Base-by-base conservation (phyloP, 352 stramenopile species). In the Phytopythium vexans region DNA sequence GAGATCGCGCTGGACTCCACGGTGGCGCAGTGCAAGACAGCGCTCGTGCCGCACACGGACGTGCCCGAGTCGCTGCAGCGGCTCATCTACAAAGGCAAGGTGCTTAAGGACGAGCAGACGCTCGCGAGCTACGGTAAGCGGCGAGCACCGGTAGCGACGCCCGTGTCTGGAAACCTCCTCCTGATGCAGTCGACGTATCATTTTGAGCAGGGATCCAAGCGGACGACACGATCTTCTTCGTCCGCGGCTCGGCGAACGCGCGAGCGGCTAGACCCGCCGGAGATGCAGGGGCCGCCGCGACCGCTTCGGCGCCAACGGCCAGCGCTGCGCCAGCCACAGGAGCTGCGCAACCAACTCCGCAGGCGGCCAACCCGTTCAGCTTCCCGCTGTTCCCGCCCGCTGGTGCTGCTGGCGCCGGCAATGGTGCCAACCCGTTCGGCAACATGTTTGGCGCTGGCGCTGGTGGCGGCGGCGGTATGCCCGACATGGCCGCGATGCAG, bases 41-140 rank as follows among this genome's bases (percentile, higher is more conserved):
- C 68, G 49, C 87, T 96, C 33, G 79, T 82, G 52, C 60, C 58
- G 6, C 57, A 64, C 48, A 92, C 86, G 31, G 75, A 88, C 38
- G 85, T 96, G 12, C 66, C 84, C 0, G 68, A 71, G n/a, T 55
- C 70, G 43, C 82, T 91, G 52, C 88, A 96, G 66, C 82, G 88
- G 4, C 77, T 96, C 51, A 95, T 96, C 52, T 89, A 88, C 69
- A 93, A 94, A 63, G 88, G 88, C 50, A 97, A 95, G 63, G 82
- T 97, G 52, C 80, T 97, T 51, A 93, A 96, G 62, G 87, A 97
- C 62, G 87, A 95, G 11, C 66, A 79, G 40, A 94, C 85, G 16
- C 72, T 95, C 45, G 66, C 70, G 15, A 89, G 80, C 62, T 96
- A 95, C 66, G 82, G 80, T 91, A 61, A 32, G 63, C 14, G 36